Evolutionary conservation across 176 grass and related monocot species (phyloP).

Genomic region (Echinochloa phyllopogon): DNA sequence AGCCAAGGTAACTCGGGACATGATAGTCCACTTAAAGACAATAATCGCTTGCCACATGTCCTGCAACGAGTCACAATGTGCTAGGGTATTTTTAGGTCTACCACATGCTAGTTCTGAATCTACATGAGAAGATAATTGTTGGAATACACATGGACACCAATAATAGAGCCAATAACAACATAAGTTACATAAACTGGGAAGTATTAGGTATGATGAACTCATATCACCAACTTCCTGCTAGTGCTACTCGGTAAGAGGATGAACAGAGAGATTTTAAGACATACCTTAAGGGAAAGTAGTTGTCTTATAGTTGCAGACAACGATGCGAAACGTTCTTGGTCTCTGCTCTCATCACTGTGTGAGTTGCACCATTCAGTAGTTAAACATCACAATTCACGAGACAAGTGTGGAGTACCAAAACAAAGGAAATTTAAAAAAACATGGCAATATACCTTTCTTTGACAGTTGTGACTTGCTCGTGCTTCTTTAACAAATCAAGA

Average conservation of each 20-base stretch:
- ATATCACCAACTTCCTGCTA: constrained; percentile 10
- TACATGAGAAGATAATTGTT: constrained; percentile 19
- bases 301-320: constrained; percentile 56
- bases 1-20: not conserved
- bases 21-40: not conserved
- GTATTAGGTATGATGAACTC: constrained; percentile 27
- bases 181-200: constrained; percentile 28
- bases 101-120: not conserved
- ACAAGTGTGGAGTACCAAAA: not conserved
- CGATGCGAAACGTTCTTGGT: constrained; percentile 58
- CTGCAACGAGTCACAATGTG: not conserved
- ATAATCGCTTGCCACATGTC: constrained; percentile 3
- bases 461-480: constrained; percentile 57
- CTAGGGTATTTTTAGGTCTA: not conserved
- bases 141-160: not conserved
- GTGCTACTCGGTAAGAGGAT: constrained; percentile 15
- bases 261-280: constrained; percentile 35
- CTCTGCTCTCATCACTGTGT: constrained; percentile 45
- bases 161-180: not conserved
- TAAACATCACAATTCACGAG: constrained; percentile 47
- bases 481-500: constrained; percentile 78
- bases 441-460: constrained; percentile 54
- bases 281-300: constrained; percentile 90
- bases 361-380: constrained; percentile 45
- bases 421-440: constrained; percentile 13